phyloP scores from a whole-genome alignment of 176 grass and related monocot genomes.

The Olyra latifolia region DNA sequence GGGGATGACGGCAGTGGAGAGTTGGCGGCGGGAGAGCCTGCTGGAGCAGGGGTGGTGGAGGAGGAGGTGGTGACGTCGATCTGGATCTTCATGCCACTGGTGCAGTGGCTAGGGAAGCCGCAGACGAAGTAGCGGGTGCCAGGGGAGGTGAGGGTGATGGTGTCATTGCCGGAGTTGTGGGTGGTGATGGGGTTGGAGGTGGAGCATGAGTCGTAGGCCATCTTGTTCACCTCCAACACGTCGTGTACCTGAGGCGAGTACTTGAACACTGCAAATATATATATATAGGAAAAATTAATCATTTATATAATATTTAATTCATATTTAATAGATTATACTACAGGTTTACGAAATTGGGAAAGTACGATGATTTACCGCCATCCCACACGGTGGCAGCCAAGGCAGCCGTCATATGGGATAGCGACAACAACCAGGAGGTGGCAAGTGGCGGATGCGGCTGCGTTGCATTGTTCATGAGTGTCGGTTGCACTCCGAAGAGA shows the following conservation, averaged over 20 bases:
- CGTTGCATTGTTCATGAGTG: no score
- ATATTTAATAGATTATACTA: no score
- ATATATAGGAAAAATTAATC: no score
- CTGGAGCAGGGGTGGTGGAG: slow-evolving; percentile 1
- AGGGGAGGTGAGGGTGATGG: slow-evolving; percentile 6
- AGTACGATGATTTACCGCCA: no score
- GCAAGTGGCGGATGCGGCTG: no score
- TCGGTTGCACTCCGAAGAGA: no score
- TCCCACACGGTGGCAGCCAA: no score
- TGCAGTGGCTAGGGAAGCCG: slow-evolving; percentile 45
- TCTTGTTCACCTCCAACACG: slow-evolving; percentile 54
- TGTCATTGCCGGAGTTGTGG: slow-evolving; percentile 32
- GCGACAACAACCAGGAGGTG: no score
- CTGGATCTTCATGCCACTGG: slow-evolving; percentile 47
- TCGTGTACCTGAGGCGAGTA: slow-evolving; percentile 33
- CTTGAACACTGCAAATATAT: slow-evolving; percentile 64
- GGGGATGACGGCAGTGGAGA: no score
- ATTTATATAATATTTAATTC: no score
- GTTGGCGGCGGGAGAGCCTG: neutral
- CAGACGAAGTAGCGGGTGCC: slow-evolving; percentile 73
- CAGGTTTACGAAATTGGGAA: no score
- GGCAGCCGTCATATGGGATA: no score
- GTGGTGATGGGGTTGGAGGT: slow-evolving; percentile 21
- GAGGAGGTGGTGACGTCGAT: slow-evolving; percentile 26
- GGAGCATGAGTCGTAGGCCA: slow-evolving; percentile 46